These are phyloP conservation scores for Caryopteris hybrid DNA, from an alignment of 305 asterid species.

Conservation along the genomic window DNA sequence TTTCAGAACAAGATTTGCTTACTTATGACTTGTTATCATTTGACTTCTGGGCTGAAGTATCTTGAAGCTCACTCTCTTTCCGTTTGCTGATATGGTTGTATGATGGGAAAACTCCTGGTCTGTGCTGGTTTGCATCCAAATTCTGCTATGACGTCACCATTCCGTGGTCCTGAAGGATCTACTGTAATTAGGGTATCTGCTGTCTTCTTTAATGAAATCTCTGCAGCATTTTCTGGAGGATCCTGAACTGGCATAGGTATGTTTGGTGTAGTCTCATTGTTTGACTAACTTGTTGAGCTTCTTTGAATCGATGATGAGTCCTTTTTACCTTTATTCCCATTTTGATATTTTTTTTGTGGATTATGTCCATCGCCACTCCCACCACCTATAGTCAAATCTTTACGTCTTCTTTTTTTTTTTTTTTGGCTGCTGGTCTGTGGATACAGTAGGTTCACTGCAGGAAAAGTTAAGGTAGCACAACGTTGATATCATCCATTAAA, in stretches of 20 bases:
- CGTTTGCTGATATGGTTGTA: conserved; percentile 36
- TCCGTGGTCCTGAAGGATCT: conserved; percentile 31
- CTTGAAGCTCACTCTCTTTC: conserved; percentile 47
- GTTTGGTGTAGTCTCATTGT: conserved; percentile 37
- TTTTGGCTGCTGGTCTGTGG: conserved; percentile 60
- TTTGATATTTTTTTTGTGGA: conserved; percentile 45
- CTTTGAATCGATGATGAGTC: conserved; percentile 34
- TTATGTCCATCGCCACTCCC: conserved; percentile 42
- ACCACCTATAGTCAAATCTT: conserved; percentile 47
- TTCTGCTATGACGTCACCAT: conserved; percentile 31
- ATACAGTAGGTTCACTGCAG: conserved; percentile 50
- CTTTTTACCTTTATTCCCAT: conserved; percentile 52
- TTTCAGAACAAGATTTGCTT: conserved; percentile 44
- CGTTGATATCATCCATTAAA: neutral
- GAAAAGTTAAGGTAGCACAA: conserved; percentile 14
- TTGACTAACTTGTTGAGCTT: conserved; percentile 28
- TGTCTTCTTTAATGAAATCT: conserved; percentile 34
- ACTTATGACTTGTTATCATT: conserved; percentile 35
- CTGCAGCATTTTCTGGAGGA: conserved; percentile 37
- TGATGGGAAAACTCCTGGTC: conserved; percentile 38
- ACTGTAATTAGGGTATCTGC: conserved; percentile 29
- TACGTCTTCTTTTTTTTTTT: conserved; percentile 71
- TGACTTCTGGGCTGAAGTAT: conserved; percentile 37
- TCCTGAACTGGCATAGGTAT: conserved; percentile 29
- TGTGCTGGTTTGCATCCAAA: conserved; percentile 40